Evolutionary conservation across 257 asterid species (phyloP).

Genomic region (Solanum bulbocastanum): DNA sequence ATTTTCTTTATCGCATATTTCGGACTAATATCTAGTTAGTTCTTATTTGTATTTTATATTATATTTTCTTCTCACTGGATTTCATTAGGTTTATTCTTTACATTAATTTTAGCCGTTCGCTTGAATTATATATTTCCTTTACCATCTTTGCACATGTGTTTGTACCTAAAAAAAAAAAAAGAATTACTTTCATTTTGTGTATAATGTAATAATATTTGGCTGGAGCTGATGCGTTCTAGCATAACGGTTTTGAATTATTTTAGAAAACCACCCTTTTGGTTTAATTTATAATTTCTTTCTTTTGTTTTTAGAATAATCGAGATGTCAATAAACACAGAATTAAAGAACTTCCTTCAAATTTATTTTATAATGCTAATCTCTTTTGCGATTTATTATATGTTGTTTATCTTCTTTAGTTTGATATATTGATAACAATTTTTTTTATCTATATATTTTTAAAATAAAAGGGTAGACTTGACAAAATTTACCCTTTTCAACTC

Average conservation of each 20-base stretch:
- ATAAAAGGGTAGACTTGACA: not conserved
- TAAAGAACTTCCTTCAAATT: not conserved
- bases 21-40: not conserved
- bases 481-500: not conserved
- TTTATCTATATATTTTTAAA: not conserved
- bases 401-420: not conserved
- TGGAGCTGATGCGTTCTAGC: not conserved
- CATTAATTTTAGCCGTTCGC: not conserved
- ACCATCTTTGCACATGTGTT: too few relatives aligned
- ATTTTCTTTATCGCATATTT: not conserved
- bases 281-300: not conserved
- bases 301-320: not conserved
- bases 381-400: not conserved
- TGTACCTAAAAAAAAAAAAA: too few relatives aligned
- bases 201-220: not conserved
- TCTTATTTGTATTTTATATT: not conserved
- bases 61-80: not conserved
- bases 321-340: not conserved
- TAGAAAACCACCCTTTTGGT: not conserved
- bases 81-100: not conserved
- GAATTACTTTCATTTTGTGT: not conserved
- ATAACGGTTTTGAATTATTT: not conserved
- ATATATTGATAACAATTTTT: not conserved
- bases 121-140: not conserved
- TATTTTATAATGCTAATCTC: not conserved